phyloP scores from a whole-genome alignment of 2,329 filamentous ascomycete genomes.

The Fusarium sp. region DNA sequence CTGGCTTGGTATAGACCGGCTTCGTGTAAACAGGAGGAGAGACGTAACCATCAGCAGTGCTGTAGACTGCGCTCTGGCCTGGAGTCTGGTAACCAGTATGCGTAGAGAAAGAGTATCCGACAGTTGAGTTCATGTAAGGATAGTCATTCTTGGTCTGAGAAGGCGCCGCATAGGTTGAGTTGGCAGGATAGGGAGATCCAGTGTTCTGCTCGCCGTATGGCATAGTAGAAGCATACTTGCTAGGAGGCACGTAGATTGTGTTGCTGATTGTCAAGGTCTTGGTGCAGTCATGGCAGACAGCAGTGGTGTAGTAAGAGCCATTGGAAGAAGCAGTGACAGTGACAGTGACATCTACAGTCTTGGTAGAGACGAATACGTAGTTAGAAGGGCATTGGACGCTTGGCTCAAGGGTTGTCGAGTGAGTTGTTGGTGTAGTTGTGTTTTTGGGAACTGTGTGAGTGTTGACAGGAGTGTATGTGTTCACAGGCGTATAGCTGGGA shows the following conservation, averaged over 20 bases:
- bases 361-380: slow-evolving; percentile 46
- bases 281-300: slow-evolving; percentile 23
- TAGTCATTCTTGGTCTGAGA: slow-evolving; percentile 21
- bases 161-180: slow-evolving; percentile 20
- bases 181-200: slow-evolving; percentile 19
- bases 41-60: slow-evolving; percentile 9
- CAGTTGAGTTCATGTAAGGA: slow-evolving; percentile 35
- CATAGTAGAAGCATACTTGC: slow-evolving; percentile 24
- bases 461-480: slow-evolving; percentile 5
- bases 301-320: slow-evolving; percentile 32
- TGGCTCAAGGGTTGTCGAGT: slow-evolving; percentile 16
- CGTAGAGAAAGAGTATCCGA: slow-evolving; percentile 18
- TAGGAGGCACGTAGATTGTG: slow-evolving; percentile 20
- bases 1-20: slow-evolving; percentile 19
- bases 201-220: slow-evolving; percentile 25
- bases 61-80: slow-evolving; percentile 14
- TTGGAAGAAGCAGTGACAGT: slow-evolving; percentile 49
- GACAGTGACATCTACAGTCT: slow-evolving; percentile 51
- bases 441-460: slow-evolving; percentile 23
- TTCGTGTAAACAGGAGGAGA: slow-evolving; percentile 28
- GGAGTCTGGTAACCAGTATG: slow-evolving; percentile 7
- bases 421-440: slow-evolving; percentile 20
- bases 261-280: slow-evolving; percentile 18
- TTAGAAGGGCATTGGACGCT: slow-evolving; percentile 39
- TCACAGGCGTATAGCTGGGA: slow-evolving; percentile 21